Evolutionary conservation across 2,329 filamentous ascomycete genomes (phyloP), one percentile per base, ranked within the genome.

Genomic region (Colletotrichum melonis): DNA sequence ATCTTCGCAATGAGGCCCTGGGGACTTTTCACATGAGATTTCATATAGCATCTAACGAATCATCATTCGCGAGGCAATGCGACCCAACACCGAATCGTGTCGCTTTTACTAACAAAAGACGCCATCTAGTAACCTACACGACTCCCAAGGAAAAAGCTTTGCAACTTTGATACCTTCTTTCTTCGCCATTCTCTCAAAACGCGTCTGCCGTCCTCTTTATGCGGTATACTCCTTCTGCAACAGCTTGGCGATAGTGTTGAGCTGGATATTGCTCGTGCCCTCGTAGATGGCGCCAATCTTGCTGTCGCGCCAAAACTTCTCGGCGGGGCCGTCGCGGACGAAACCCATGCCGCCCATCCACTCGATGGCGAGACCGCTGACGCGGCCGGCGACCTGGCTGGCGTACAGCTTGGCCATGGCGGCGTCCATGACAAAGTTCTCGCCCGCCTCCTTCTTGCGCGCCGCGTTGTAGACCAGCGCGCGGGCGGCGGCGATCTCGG

Each of bases 281-380:
- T 98, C 96, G 82, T 98, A 98, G 78, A 98, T 98, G 76, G 95
- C 95, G 11, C 97, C 97, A 80, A 99, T 99, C 92, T 98, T 99
- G 88, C 94, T 97, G 83, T 99, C 97, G 59, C 97, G 89, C 89
- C 93, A 99, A 87, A 93, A 98, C 91, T 99, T 99, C 91, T 99
- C 97, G 0, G 97, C 97, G 72, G 98, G 91, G 0, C 97, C 97
- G 83, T 99, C 97, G 57, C 97, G 88, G 19, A 99, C 97, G 79
- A 99, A 99, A 58, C 97, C 97, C 97, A 99, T 98, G 74, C 97
- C 97, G 60, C 97, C 97, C 96, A 98, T 98, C 97, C 97, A 99
- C 86, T 99, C 97, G 32, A 99, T 91, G 0, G 96, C 97, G 62
- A 93, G 89, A 7, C 95, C 92, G 68, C 93, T 93, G 24, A 99